Conservation (phyloP, 352 stramenopile species). For the Pythium aristosporum region DNA sequence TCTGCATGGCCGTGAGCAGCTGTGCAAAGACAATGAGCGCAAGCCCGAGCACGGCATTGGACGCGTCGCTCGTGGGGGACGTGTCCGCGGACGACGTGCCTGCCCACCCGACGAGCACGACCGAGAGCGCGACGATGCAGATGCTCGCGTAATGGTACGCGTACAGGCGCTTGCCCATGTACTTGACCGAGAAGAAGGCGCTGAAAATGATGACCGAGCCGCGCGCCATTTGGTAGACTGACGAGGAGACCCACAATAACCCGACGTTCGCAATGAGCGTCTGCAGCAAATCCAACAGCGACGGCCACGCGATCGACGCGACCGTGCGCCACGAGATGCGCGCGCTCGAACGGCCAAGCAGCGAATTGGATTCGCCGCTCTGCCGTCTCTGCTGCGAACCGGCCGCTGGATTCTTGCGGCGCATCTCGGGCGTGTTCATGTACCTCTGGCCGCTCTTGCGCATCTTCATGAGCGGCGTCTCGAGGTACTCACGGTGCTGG, state of each 20-base stretch:
- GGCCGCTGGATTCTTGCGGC: slow-evolving; percentile 37
- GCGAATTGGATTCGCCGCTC: slow-evolving; percentile 35
- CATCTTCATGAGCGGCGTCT: slow-evolving; percentile 64
- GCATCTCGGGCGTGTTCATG: slow-evolving; percentile 43
- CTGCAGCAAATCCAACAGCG: slow-evolving; percentile 79
- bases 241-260: slow-evolving; percentile 85
- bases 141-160: slow-evolving; percentile 87
- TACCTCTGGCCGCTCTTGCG: slow-evolving; percentile 64
- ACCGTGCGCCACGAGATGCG: slow-evolving; percentile 46
- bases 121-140: slow-evolving; percentile 55
- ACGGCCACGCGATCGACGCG: slow-evolving; percentile 55
- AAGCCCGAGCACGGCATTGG: slow-evolving; percentile 66
- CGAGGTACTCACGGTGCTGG: slow-evolving; percentile 41
- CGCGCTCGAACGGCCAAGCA: slow-evolving; percentile 26
- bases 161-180: slow-evolving; percentile 79
- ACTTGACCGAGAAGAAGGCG: slow-evolving; percentile 75
- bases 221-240: slow-evolving; percentile 89
- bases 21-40: slow-evolving; percentile 77
- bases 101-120: slow-evolving; percentile 72
- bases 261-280: slow-evolving; percentile 87
- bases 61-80: background rate
- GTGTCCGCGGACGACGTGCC: slow-evolving; percentile 24
- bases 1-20: slow-evolving; percentile 82
- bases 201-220: slow-evolving; percentile 91
- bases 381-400: background rate